A percentile compares a stretch with the other conserved stretches of the same genome.
phyloP scores from a whole-genome alignment of 2,329 filamentous ascomycete genomes.

The Hirsutella rhossiliensis region DNA sequence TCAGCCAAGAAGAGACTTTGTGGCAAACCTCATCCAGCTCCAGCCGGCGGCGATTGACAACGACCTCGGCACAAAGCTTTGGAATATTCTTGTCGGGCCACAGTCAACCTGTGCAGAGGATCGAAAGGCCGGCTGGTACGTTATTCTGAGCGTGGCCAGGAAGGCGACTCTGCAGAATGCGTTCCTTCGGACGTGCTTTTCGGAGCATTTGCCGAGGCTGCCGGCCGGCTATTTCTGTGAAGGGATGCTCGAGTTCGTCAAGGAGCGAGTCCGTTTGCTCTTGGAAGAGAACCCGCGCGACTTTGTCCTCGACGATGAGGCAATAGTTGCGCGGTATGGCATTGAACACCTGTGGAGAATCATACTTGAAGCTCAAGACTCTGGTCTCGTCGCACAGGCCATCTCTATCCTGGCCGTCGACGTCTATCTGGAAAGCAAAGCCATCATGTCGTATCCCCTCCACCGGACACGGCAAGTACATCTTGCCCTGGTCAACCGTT shows the following conservation, averaged over 20 bases:
- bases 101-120: slow-evolving; percentile 46
- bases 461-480: slow-evolving; percentile 47
- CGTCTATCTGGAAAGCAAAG: slow-evolving; percentile 52
- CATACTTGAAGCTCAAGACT: slow-evolving; percentile 54
- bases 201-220: slow-evolving; percentile 44
- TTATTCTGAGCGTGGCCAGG: slow-evolving; percentile 39
- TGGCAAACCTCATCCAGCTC: slow-evolving; percentile 44
- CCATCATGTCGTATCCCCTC: slow-evolving; percentile 37
- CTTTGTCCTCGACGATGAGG: slow-evolving; percentile 37
- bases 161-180: slow-evolving; percentile 35
- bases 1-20: slow-evolving; percentile 43
- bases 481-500: slow-evolving; percentile 59
- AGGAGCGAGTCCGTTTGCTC: slow-evolving; percentile 34
- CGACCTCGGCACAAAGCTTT: slow-evolving; percentile 52
- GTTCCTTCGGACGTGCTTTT: slow-evolving; percentile 42
- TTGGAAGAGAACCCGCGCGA: slow-evolving; percentile 28
- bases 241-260: slow-evolving; percentile 52
- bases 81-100: slow-evolving; percentile 60
- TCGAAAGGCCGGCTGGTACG: slow-evolving; percentile 56
- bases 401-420: slow-evolving; percentile 58
- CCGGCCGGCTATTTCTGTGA: slow-evolving; percentile 45
- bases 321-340: slow-evolving; percentile 37
- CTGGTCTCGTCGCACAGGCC: slow-evolving; percentile 54
- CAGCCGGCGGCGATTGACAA: slow-evolving; percentile 49
- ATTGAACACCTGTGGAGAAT: slow-evolving; percentile 75